Evolutionary conservation across 192 early-diverging fungal species (phyloP).

Genomic region (Coemansia sp.): DNA sequence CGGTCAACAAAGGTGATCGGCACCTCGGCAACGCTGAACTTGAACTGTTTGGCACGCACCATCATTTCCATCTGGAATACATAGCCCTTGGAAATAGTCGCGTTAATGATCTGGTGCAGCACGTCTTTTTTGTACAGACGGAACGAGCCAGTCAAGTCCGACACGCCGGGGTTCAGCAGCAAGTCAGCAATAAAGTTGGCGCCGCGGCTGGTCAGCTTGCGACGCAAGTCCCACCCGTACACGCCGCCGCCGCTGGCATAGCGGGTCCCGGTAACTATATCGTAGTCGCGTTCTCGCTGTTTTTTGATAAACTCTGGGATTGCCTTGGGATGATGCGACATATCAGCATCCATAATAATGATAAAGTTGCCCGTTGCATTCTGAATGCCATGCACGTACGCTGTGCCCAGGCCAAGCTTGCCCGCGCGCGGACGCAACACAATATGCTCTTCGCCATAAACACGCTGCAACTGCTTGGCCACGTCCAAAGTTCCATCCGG

Average conservation of each 20-base stretch:
- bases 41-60: slow-evolving; percentile 91
- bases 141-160: slow-evolving; percentile 95
- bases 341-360: slow-evolving; percentile 98
- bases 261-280: slow-evolving; percentile 94
- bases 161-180: slow-evolving; percentile 83
- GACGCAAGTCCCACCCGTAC: slow-evolving; percentile 95
- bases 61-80: slow-evolving; percentile 99
- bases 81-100: slow-evolving; percentile 93
- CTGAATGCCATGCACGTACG: slow-evolving; percentile 92
- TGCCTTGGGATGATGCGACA: slow-evolving; percentile 98
- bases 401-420: slow-evolving; percentile 94
- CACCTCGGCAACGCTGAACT: slow-evolving; percentile 83
- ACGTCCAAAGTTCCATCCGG: slow-evolving; percentile 95
- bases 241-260: slow-evolving; percentile 87
- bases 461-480: slow-evolving; percentile 79
- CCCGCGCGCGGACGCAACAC: slow-evolving; percentile 91
- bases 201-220: slow-evolving; percentile 95
- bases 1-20: slow-evolving; percentile 99
- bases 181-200: slow-evolving; percentile 93
- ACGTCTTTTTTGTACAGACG: slow-evolving; percentile 93
- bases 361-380: slow-evolving; percentile 92
- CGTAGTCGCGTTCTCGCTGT: slow-evolving; percentile 80
- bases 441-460: slow-evolving; percentile 86
- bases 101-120: slow-evolving; percentile 77
- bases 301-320: slow-evolving; percentile 91